Evolutionary conservation across 2,329 filamentous ascomycete genomes (phyloP).

Genomic region (Curvularia verruculosa): DNA sequence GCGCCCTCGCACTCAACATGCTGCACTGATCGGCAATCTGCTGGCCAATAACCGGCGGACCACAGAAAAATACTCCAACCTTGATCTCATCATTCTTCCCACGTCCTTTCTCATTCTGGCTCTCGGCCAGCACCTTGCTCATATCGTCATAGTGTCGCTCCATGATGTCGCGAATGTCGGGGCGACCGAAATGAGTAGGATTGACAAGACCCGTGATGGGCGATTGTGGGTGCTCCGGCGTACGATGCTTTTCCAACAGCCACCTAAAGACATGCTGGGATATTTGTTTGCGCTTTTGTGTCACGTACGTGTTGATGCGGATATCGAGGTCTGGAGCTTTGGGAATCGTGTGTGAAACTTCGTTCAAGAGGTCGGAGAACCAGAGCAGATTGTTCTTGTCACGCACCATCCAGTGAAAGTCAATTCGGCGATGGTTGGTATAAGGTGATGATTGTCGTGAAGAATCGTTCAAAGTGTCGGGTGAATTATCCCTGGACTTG

Average conservation of each 20-base stretch:
- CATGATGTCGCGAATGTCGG: slow-evolving; percentile 61
- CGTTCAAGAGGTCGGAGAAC: slow-evolving; percentile 64
- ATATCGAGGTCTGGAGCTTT: slow-evolving; percentile 55
- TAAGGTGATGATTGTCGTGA: slow-evolving; percentile 31
- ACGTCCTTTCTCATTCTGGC: slow-evolving; percentile 24
- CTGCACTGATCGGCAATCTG: slow-evolving; percentile 62
- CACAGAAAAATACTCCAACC: slow-evolving; percentile 64
- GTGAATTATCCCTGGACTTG: slow-evolving; percentile 20
- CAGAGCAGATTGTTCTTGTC: slow-evolving; percentile 63
- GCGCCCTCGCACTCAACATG: slow-evolving; percentile 57
- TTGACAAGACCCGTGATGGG: slow-evolving; percentile 62
- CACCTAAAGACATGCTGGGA: slow-evolving; percentile 62
- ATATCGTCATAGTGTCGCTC: slow-evolving; percentile 62
- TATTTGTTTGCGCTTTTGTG: slow-evolving; percentile 61
- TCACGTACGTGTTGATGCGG: slow-evolving; percentile 63
- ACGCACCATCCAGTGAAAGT: slow-evolving; percentile 67
- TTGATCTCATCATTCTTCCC: slow-evolving; percentile 48
- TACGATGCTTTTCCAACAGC: slow-evolving; percentile 63
- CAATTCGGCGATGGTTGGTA: slow-evolving; percentile 57
- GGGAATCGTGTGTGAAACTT: slow-evolving; percentile 47
- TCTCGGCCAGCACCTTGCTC: slow-evolving; percentile 41
- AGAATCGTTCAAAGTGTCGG: slow-evolving; percentile 14
- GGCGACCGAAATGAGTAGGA: slow-evolving; percentile 61
- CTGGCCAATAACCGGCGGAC: slow-evolving; percentile 61
- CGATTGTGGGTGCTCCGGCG: slow-evolving; percentile 57